These are phyloP conservation scores for Cardamine chenopodiifolia DNA, from an alignment of 345 rosid species.

Conservation along the genomic window DNA sequence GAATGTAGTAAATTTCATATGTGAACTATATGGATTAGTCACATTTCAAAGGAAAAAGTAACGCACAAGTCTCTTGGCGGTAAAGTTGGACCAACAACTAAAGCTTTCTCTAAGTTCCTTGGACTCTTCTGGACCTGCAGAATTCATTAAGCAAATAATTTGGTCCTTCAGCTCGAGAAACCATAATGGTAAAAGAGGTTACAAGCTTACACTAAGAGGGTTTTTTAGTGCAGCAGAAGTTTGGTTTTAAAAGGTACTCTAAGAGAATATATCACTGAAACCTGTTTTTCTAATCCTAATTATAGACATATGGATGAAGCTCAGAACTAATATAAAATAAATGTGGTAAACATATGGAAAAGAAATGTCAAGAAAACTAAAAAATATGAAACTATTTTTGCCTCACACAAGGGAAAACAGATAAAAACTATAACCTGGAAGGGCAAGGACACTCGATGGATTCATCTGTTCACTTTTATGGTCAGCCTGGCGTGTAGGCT, in stretches of 20 bases:
- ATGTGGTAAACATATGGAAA: not conserved
- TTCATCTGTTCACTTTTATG: slow-evolving; percentile 43
- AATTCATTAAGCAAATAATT: slow-evolving; percentile 4
- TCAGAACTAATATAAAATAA: not conserved
- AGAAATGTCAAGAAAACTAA: not conserved
- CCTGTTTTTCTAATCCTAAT: not conserved
- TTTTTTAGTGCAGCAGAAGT: not conserved
- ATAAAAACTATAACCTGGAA: slow-evolving; percentile 46
- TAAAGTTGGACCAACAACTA: slow-evolving; percentile 72
- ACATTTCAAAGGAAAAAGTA: slow-evolving; percentile 11
- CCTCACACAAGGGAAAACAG: slow-evolving; percentile 29
- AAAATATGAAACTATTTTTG: not conserved
- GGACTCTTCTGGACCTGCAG: slow-evolving; percentile 62
- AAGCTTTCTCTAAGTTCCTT: slow-evolving; percentile 57
- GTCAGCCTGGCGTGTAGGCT: slow-evolving; percentile 42
- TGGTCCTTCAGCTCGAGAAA: slow-evolving; percentile 8
- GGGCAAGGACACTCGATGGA: slow-evolving; percentile 59
- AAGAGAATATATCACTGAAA: not conserved
- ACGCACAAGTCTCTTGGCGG: slow-evolving; percentile 61
- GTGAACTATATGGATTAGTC: not conserved
- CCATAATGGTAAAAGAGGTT: not conserved
- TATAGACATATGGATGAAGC: not conserved
- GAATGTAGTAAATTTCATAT: not conserved
- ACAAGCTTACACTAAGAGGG: not conserved
- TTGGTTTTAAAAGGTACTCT: not conserved